phyloP scores from a whole-genome alignment of 345 rosid genomes.

The Clarkia xantiana region DNA sequence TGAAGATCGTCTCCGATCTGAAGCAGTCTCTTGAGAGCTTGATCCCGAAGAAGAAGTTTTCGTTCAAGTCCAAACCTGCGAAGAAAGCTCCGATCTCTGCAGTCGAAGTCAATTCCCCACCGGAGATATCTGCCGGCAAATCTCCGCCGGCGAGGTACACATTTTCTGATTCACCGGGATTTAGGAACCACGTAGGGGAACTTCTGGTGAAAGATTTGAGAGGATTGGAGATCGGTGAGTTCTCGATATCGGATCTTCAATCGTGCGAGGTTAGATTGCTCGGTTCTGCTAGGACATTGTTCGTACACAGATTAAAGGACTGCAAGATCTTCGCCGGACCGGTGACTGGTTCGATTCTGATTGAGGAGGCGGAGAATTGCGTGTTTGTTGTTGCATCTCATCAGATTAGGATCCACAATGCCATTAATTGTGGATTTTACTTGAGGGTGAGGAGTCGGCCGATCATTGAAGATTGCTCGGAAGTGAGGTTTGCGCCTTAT shows the following conservation, averaged over 20 bases:
- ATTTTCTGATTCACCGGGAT: conserved; percentile 35
- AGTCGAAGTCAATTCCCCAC: conserved; percentile 6
- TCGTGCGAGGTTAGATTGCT: conserved; percentile 49
- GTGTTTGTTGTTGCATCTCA: conserved; percentile 61
- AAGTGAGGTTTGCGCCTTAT: conserved; percentile 59
- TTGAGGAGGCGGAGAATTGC: conserved; percentile 60
- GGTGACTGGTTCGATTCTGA: conserved; percentile 62
- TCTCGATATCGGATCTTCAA: conserved; percentile 50
- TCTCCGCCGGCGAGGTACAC: conserved; percentile 13
- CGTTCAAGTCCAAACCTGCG: conserved; percentile 47
- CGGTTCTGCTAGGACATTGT: conserved; percentile 41
- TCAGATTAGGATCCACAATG: conserved; percentile 73
- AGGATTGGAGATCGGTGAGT: conserved; percentile 51
- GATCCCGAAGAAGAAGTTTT: conserved; percentile 59
- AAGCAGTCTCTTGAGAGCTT: conserved; percentile 46
- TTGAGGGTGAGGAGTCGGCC: conserved; percentile 80
- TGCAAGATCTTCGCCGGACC: conserved; percentile 56
- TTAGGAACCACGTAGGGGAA: conserved; percentile 35
- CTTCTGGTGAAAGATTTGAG: conserved; percentile 28
- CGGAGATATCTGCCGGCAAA: not conserved
- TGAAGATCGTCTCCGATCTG: conserved; percentile 49
- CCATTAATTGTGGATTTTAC: conserved; percentile 50
- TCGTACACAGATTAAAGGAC: conserved; percentile 39
- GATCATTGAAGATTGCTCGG: conserved; percentile 59
- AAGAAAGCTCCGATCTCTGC: conserved; percentile 13